These are phyloP conservation scores for Deuterostichococcus epilithicus DNA, from an alignment of 139 green algal species.

Conservation along the genomic window DNA sequence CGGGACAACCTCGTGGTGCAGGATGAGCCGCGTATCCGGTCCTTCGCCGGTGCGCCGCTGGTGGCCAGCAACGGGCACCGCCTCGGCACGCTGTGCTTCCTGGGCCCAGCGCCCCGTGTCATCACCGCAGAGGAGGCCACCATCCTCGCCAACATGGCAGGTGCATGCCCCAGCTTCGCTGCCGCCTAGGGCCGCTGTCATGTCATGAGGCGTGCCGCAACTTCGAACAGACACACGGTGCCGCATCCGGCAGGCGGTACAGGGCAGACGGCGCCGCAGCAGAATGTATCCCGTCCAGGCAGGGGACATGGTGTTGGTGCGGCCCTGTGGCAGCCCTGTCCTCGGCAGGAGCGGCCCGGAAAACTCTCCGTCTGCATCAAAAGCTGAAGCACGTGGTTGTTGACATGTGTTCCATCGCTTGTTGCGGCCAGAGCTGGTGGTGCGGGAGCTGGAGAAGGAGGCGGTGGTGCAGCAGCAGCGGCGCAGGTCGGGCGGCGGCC, in stretches of 20 bases:
- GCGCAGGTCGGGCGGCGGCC: no score
- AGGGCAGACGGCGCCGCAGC: no score
- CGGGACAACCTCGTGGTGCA: conserved; percentile 53
- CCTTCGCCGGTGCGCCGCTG: conserved; percentile 40
- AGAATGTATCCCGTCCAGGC: no score
- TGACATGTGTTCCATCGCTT: neutral
- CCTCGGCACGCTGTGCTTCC: conserved; percentile 32
- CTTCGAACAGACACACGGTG: no score
- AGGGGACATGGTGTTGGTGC: no score
- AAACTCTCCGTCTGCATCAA: no score
- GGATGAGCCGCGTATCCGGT: conserved; percentile 55
- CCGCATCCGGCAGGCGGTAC: no score
- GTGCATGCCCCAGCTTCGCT: neutral
- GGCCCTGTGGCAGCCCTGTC: no score
- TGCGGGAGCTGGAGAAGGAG: neutral
- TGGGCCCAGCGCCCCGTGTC: neutral
- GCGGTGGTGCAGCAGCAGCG: neutral
- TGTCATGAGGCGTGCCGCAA: no score
- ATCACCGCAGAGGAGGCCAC: neutral
- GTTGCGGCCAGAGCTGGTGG: neutral
- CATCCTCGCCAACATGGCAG: neutral
- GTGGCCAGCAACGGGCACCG: conserved; percentile 52
- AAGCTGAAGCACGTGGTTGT: no score
- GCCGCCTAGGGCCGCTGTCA: no score
- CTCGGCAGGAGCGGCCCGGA: no score